Evolutionary conservation across 1,284 basidiomycete genomes (phyloP).

Genomic region (Ceratobasidium sp.): DNA sequence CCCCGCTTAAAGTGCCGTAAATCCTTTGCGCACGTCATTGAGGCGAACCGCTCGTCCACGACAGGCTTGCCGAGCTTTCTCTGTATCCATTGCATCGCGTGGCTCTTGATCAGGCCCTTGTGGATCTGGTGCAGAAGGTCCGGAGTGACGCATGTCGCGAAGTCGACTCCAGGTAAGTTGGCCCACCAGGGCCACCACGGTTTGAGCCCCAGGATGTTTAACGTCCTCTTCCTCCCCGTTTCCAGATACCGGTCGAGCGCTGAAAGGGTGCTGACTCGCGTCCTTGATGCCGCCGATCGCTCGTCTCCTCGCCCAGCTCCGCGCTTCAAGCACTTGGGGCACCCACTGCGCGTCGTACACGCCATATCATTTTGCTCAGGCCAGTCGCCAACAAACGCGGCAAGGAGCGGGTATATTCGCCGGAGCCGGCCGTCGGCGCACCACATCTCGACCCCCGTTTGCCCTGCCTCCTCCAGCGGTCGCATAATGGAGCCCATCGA

Average conservation of each 20-base stretch:
- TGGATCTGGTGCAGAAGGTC: constrained; percentile 55
- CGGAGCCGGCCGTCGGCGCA: constrained; percentile 47
- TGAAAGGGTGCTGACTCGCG: not conserved
- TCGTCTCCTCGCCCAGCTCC: not conserved
- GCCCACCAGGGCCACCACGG: constrained; percentile 28
- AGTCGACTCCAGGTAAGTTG: constrained; percentile 29
- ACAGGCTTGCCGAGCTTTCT: not conserved
- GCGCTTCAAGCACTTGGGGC: constrained; percentile 28
- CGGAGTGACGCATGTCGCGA: constrained; percentile 51
- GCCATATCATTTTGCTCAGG: constrained; percentile 43
- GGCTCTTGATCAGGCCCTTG: constrained; percentile 55
- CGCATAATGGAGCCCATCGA: constrained; percentile 46
- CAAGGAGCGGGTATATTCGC: constrained; percentile 48
- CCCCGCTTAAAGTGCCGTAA: not conserved
- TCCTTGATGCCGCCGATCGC: not conserved
- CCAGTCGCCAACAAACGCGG: constrained; percentile 45
- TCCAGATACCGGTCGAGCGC: not conserved
- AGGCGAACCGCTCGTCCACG: not conserved
- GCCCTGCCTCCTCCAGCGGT: not conserved
- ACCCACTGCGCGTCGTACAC: constrained; percentile 37
- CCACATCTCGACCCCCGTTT: constrained; percentile 11
- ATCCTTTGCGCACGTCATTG: constrained; percentile 8
- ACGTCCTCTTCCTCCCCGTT: not conserved
- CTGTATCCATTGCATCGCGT: constrained; percentile 14
- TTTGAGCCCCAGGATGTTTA: constrained; percentile 10